Base-by-base conservation (phyloP, 2,329 filamentous ascomycete species). In the Xylaria sp. region DNA sequence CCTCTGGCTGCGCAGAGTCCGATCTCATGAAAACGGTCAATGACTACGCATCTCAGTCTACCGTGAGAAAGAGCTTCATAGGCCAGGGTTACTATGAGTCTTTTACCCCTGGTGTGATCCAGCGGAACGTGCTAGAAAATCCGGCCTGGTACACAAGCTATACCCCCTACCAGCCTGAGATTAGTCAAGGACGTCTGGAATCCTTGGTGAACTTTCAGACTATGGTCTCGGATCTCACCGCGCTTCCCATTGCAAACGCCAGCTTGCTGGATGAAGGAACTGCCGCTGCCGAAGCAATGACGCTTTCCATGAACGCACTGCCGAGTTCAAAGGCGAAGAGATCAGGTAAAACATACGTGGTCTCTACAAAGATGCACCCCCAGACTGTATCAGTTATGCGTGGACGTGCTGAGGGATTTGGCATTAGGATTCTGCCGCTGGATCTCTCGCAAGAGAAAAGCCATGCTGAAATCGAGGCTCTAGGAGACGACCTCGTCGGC, bases 81-180 rank as follows among this genome's bases (percentile, higher is more conserved):
- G 95, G 95, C 4, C 89, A 88, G 67, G 95, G 95, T 67, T 98
- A 98, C 85, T 94, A 95, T 73, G 91, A 90, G 43, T 95, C 94
- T n/a, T 88, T 91, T 74, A 91, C 93, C 0, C 95, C 95, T 4
- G 89, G 93, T 65, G 94, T 98, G 66, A 97, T 98, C 80, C 93
- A 96, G 85, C 88, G 94, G 74, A 98, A 98, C 79, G 87, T 98
- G 4, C 84, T 98, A 67, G 94, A 98, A 85, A 95, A 92, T 79
- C 95, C 95, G 5, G 94, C 91, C 10, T 98, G 95, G 95, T 98
- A 98, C 81, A 98, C 95, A 49, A 97, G 94, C 83, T 98, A 98
- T 81, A 98, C 95, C 0, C 95, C 95, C 18, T 98, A 98, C 82
- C 95, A 98, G 83, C 92, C 95, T 2, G 95, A 98, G 83, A 97